Evolutionary conservation across 2,329 filamentous ascomycete genomes (phyloP).

Genomic region (Nemania sp.): DNA sequence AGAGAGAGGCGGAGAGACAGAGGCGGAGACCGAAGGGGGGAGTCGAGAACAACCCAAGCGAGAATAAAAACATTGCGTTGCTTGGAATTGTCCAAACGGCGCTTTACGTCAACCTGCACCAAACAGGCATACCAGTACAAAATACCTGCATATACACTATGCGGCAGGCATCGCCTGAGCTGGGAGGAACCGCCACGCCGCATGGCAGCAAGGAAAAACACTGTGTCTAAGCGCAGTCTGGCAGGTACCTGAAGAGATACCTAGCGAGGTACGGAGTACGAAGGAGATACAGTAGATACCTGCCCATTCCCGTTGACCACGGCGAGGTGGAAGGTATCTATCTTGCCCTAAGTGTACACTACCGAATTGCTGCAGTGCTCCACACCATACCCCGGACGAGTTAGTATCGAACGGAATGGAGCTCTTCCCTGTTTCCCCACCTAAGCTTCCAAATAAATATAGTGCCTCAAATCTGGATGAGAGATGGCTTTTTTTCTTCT

Average conservation of each 20-base stretch:
- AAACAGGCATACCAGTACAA: slow-evolving; percentile 2
- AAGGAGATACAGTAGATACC: too few relatives aligned
- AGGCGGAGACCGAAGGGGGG: slow-evolving; percentile 4
- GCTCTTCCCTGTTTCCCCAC: too few relatives aligned
- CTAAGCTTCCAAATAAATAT: too few relatives aligned
- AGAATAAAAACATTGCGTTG: slow-evolving; percentile 18
- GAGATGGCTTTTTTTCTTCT: too few relatives aligned
- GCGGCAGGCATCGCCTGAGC: slow-evolving; percentile 4
- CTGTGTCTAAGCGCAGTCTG: background rate
- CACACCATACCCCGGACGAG: too few relatives aligned
- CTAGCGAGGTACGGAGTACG: too few relatives aligned
- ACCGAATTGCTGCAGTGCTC: too few relatives aligned
- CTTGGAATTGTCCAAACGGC: slow-evolving; percentile 25
- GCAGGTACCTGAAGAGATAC: background rate
- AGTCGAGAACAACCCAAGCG: background rate
- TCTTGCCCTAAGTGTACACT: too few relatives aligned
- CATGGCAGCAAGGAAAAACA: background rate
- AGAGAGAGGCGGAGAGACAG: background rate
- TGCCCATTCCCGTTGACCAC: too few relatives aligned
- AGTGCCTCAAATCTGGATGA: too few relatives aligned
- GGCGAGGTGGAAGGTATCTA: too few relatives aligned
- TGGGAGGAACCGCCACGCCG: slow-evolving; percentile 1
- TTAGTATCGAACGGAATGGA: too few relatives aligned
- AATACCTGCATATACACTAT: background rate
- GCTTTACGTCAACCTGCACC: slow-evolving; percentile 30